A percentile compares a stretch with the other conserved stretches of the same genome.
phyloP scores from a whole-genome alignment of 352 stramenopile species.

The Aphanomyces stellatus region DNA sequence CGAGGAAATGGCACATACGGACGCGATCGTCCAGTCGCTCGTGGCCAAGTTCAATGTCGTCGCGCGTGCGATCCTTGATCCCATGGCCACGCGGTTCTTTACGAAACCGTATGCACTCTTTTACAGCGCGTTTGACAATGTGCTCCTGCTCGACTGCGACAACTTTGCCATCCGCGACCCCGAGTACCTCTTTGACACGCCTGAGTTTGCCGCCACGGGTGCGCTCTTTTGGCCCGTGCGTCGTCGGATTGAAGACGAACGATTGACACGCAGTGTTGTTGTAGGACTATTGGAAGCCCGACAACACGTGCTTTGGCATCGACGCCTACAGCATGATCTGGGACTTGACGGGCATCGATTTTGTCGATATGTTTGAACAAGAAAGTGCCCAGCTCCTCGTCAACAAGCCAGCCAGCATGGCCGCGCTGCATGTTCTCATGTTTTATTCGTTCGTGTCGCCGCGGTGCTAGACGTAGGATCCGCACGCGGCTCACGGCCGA shows the following conservation, averaged over 20 bases:
- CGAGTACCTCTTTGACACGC: constrained; percentile 49
- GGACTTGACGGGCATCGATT: constrained; percentile 43
- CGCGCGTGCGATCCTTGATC: constrained; percentile 58
- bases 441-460: constrained; percentile 40
- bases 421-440: constrained; percentile 51
- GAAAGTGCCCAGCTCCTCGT: constrained; percentile 70
- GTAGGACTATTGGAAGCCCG: constrained; percentile 64
- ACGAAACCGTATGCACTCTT: constrained; percentile 68
- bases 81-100: constrained; percentile 39
- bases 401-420: constrained; percentile 30
- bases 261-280: no score
- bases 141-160: constrained; percentile 68
- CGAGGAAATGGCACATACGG: constrained; percentile 32
- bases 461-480: no score
- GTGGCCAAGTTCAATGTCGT: constrained; percentile 32
- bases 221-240: constrained; percentile 76
- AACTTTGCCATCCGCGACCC: constrained; percentile 62
- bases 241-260: no score
- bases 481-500: no score
- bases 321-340: constrained; percentile 53
- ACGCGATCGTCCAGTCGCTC: constrained; percentile 40
- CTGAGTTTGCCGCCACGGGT: constrained; percentile 35
- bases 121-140: constrained; percentile 65
- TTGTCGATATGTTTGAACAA: constrained; percentile 67
- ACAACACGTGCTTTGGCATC: constrained; percentile 71